phyloP scores from a whole-genome alignment of 78 protist genomes.

The Emiliania huxleyi region DNA sequence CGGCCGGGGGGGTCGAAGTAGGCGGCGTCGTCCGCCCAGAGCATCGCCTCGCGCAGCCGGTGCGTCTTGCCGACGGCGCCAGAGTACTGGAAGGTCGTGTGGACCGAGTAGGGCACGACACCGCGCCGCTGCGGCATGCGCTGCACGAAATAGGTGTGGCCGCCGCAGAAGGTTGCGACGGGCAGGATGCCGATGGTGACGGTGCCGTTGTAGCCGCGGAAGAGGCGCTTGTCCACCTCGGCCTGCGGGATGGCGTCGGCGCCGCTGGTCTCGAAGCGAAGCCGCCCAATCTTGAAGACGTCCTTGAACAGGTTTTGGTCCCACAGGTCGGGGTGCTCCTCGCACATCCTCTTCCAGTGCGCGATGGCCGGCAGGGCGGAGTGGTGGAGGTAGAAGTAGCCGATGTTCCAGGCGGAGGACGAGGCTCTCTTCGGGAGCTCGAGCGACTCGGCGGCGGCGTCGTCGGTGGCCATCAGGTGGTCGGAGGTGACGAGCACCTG shows the following conservation, averaged over 20 bases:
- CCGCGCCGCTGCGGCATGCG: not conserved
- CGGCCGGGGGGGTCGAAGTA: not conserved
- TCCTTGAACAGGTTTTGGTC: conserved; percentile 3
- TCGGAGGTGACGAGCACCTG: not conserved
- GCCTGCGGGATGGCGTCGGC: not conserved
- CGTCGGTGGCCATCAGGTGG: not conserved
- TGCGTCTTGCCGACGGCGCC: conserved; percentile 1
- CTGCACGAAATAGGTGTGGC: conserved; percentile 18
- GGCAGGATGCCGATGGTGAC: not conserved
- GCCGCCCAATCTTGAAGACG: not conserved
- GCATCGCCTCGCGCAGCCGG: conserved; percentile 5
- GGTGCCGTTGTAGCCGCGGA: not conserved
- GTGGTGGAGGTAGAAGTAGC: not conserved
- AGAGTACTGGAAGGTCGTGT: conserved; percentile 8
- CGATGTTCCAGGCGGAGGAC: not conserved
- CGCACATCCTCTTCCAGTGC: not conserved
- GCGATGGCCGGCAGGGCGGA: not conserved
- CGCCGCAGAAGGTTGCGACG: not conserved
- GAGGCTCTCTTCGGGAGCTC: not conserved
- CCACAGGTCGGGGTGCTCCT: not conserved
- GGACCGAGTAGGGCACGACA: not conserved
- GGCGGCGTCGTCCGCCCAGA: not conserved
- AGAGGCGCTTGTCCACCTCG: not conserved
- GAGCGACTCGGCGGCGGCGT: not conserved
- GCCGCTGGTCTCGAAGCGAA: not conserved